These are phyloP conservation scores for Deuterostichococcus epilithicus DNA, from an alignment of 139 green algal species.

Conservation along the genomic window DNA sequence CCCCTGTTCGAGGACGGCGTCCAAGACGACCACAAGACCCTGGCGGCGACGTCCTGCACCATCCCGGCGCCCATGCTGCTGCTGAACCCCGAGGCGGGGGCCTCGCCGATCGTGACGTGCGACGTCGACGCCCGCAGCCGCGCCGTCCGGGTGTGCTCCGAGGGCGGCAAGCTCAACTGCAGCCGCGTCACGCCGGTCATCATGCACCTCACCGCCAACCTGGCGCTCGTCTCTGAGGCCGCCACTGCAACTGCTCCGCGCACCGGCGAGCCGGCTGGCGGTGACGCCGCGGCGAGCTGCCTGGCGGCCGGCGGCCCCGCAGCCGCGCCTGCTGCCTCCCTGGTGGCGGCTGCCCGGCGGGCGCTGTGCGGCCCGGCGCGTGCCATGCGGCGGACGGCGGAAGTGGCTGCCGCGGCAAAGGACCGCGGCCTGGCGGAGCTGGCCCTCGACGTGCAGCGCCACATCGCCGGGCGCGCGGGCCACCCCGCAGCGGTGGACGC, in stretches of 20 bases:
- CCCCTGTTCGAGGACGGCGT: background rate
- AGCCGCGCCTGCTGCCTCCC: too few relatives aligned
- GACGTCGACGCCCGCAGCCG: background rate
- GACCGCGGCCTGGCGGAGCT: constrained; percentile 38
- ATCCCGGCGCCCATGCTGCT: constrained; percentile 2
- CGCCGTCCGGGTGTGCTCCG: background rate
- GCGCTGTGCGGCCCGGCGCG: constrained; percentile 31
- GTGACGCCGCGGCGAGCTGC: too few relatives aligned
- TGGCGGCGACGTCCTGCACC: background rate
- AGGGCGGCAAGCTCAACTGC: background rate
- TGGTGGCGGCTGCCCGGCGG: constrained; percentile 31
- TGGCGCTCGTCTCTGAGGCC: background rate
- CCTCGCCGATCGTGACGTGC: background rate
- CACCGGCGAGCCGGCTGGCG: background rate
- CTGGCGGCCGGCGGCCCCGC: too few relatives aligned
- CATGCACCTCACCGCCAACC: constrained; percentile 18
- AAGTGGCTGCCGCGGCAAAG: constrained; percentile 10
- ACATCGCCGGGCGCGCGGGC: constrained; percentile 21
- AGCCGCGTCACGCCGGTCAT: background rate
- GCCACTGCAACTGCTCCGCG: background rate
- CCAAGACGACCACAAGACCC: background rate
- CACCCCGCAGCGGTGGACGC: constrained; percentile 46
- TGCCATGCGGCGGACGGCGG: background rate
- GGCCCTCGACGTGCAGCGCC: background rate
- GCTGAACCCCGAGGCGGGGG: background rate